Percentiles rank a stretch among this genome's conserved stretches.
phyloP scores from a whole-genome alignment of 1,284 basidiomycete species.

The Mycosarcoma maydis region DNA sequence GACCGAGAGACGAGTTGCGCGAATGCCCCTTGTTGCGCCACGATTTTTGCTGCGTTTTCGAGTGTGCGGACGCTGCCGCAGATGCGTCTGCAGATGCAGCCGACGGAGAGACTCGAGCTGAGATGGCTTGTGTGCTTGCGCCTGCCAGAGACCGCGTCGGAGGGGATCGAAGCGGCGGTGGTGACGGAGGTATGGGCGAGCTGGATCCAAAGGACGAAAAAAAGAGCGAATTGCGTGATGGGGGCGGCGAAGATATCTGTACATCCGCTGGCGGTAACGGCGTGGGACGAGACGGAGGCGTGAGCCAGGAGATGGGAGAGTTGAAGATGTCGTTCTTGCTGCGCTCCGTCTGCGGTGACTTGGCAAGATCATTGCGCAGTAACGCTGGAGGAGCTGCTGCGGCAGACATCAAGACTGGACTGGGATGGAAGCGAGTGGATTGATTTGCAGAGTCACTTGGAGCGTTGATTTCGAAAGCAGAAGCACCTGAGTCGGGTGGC shows the following conservation, averaged over 20 bases:
- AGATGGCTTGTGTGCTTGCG: background rate
- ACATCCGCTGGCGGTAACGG: background rate
- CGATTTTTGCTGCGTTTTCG: slow-evolving; percentile 6
- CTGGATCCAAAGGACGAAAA: slow-evolving; percentile 24
- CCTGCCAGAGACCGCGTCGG: background rate
- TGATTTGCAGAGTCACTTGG: background rate
- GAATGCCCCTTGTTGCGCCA: slow-evolving; percentile 26
- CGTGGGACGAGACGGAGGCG: slow-evolving; percentile 36
- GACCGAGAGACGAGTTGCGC: slow-evolving; percentile 53
- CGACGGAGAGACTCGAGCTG: background rate
- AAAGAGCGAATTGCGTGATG: slow-evolving; percentile 39
- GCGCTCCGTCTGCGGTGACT: slow-evolving; percentile 2
- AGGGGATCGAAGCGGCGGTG: slow-evolving; percentile 11
- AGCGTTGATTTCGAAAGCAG: slow-evolving; percentile 21
- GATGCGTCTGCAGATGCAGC: background rate
- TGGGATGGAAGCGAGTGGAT: background rate
- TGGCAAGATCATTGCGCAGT: slow-evolving; percentile 1
- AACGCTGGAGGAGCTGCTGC: background rate
- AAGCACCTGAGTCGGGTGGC: slow-evolving; percentile 33
- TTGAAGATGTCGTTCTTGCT: slow-evolving; percentile 61
- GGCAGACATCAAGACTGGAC: background rate
- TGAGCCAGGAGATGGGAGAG: slow-evolving; percentile 26
- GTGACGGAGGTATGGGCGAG: slow-evolving; percentile 26
- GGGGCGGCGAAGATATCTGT: slow-evolving; percentile 4
- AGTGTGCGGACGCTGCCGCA: background rate